Evolutionary conservation across 73 alveolate species (phyloP).

Genomic region (Tetrahymena malaccensis): DNA sequence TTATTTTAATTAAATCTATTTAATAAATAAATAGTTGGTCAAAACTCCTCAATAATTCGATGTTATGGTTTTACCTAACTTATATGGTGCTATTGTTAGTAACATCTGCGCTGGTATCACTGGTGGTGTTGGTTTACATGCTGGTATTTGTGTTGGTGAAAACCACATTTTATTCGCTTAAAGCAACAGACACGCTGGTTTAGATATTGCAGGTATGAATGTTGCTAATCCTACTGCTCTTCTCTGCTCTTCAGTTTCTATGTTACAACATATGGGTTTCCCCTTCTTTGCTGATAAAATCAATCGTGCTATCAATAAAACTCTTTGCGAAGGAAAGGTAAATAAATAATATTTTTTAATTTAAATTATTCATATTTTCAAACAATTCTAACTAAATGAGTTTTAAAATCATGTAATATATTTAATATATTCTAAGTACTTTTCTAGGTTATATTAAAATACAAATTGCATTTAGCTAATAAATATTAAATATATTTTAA

Average conservation of each 20-base stretch:
- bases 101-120: constrained; percentile 54
- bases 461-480: not conserved
- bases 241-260: constrained; percentile 47
- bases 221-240: constrained; percentile 66
- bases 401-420: too few species aligned
- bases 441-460: not conserved
- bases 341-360: not conserved
- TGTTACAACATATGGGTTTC: constrained; percentile 56
- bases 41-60: constrained; percentile 62
- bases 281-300: constrained; percentile 65
- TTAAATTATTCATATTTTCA: too few species aligned
- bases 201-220: constrained; percentile 48
- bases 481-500: too few species aligned
- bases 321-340: constrained; percentile 50
- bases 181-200: constrained; percentile 62
- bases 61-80: constrained; percentile 61
- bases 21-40: constrained; percentile 45
- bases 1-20: not conserved
- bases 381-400: too few species aligned
- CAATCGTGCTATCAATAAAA: constrained; percentile 47
- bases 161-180: constrained; percentile 51
- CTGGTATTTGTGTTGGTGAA: constrained; percentile 63
- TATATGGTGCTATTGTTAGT: constrained; percentile 60
- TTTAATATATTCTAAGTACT: not conserved
- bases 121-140: constrained; percentile 71